Percentiles rank a stretch among this genome's conserved stretches.
phyloP scores from a whole-genome alignment of 176 grass and related monocot species.

The Lolium multiflorum region DNA sequence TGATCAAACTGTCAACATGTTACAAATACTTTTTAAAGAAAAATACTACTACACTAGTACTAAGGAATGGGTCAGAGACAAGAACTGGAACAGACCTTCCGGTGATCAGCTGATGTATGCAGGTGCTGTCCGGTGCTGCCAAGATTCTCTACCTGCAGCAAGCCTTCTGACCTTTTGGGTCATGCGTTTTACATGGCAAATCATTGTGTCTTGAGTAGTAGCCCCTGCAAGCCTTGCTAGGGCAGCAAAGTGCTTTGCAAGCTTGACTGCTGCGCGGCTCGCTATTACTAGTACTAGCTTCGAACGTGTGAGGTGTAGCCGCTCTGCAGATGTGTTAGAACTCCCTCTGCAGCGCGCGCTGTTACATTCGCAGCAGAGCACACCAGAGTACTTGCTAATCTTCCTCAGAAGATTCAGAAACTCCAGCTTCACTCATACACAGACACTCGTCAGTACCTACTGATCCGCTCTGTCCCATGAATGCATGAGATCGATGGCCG shows the following conservation, averaged over 20 bases:
- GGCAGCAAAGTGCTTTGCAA: constrained; percentile 21
- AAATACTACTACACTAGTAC: too few species aligned
- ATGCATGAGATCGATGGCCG: constrained; percentile 43
- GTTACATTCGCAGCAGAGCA: constrained; percentile 31
- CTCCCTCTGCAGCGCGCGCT: neutral
- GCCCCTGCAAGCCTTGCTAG: constrained; percentile 27
- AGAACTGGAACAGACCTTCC: neutral
- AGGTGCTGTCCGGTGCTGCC: neutral
- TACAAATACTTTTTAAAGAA: neutral
- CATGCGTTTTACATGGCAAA: constrained; percentile 19
- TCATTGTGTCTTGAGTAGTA: constrained; percentile 45
- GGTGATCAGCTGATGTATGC: constrained; percentile 6
- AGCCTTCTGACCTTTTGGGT: constrained; percentile 10
- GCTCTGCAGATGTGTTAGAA: neutral
- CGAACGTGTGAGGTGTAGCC: neutral
- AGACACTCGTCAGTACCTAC: neutral
- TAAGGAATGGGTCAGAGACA: neutral
- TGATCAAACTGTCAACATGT: neutral
- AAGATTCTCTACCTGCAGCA: neutral
- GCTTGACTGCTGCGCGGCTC: constrained; percentile 21
- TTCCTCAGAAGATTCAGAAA: constrained; percentile 32
- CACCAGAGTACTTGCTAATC: neutral
- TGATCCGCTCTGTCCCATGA: neutral
- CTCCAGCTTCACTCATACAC: constrained; percentile 12
- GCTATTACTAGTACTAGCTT: neutral